Conservation (phyloP, 75 land plant genomes). For the Cunninghamia lanceolata region DNA sequence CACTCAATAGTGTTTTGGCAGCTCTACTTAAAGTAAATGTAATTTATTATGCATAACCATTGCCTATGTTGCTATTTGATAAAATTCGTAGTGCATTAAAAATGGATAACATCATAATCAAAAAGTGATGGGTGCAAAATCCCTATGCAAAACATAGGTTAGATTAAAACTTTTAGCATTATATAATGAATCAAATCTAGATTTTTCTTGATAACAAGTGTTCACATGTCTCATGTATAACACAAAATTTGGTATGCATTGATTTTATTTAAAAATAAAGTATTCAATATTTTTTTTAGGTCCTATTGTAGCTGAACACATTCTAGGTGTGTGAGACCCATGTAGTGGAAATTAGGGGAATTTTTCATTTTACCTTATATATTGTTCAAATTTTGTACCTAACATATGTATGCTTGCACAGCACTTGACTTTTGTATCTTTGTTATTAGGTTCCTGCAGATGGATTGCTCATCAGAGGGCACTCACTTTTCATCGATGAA, state of each 20-base stretch:
- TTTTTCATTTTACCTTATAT: not conserved
- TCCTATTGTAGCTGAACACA: too few relatives aligned
- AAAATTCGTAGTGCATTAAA: not conserved
- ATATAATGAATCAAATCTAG: not conserved
- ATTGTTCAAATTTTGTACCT: not conserved
- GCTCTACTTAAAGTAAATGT: too few relatives aligned
- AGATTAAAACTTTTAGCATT: not conserved
- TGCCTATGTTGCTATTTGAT: not conserved
- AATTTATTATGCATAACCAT: too few relatives aligned
- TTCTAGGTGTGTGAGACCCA: too few relatives aligned
- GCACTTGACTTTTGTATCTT: not conserved
- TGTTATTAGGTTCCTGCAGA: conserved; percentile 75
- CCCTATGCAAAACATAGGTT: not conserved
- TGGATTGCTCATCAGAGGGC: conserved; percentile 61
- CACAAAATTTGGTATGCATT: not conserved
- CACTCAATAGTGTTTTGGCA: too few relatives aligned
- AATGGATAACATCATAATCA: not conserved
- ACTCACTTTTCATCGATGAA: conserved; percentile 43
- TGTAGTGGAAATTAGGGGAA: not conserved
- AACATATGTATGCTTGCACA: not conserved
- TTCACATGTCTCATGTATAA: not conserved
- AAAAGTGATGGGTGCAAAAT: not conserved
- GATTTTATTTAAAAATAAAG: not conserved
- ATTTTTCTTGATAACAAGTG: not conserved
- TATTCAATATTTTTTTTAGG: not conserved